A percentile compares a stretch with the other conserved stretches of the same genome.
Conservation (phyloP, 129 eudicot species). For the Dittrichia graveolens region DNA sequence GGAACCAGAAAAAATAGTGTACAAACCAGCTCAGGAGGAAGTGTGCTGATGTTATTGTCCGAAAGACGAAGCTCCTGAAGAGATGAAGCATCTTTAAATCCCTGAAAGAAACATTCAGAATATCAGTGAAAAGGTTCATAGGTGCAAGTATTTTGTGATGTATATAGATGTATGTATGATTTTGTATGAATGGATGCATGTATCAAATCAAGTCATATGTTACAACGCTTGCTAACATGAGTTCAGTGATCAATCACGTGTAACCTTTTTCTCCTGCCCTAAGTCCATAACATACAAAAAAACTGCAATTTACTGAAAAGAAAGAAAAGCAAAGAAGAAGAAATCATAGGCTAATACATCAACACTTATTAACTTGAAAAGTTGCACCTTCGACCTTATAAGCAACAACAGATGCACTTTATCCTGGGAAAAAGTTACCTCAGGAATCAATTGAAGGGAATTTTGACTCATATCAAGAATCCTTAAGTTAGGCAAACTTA, state of each 20-base stretch:
- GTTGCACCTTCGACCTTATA: too few relatives aligned
- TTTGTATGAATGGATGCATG: not conserved
- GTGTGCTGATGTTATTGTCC: conserved; percentile 75
- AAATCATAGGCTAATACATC: too few relatives aligned
- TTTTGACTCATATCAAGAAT: conserved; percentile 91
- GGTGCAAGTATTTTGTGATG: not conserved
- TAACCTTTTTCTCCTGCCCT: too few relatives aligned
- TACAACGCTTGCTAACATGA: too few relatives aligned
- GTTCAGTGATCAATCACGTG: too few relatives aligned
- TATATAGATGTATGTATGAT: not conserved
- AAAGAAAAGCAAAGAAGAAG: too few relatives aligned
- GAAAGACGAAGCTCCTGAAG: conserved; percentile 81
- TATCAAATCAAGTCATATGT: not conserved
- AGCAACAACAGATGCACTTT: not conserved
- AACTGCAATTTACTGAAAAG: too few relatives aligned
- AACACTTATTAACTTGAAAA: too few relatives aligned
- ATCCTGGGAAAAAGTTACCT: conserved; percentile 47
- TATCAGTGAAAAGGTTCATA: not conserved
- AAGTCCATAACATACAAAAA: too few relatives aligned
- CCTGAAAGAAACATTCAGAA: conserved; percentile 48
- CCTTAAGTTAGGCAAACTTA: conserved; percentile 51
- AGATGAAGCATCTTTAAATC: conserved; percentile 62
- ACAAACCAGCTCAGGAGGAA: conserved; percentile 87
- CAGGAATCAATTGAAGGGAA: conserved; percentile 64
- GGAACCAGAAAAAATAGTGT: conserved; percentile 14